Base-by-base conservation (phyloP, 2,329 filamentous ascomycete genomes). In the Calycina marina region DNA sequence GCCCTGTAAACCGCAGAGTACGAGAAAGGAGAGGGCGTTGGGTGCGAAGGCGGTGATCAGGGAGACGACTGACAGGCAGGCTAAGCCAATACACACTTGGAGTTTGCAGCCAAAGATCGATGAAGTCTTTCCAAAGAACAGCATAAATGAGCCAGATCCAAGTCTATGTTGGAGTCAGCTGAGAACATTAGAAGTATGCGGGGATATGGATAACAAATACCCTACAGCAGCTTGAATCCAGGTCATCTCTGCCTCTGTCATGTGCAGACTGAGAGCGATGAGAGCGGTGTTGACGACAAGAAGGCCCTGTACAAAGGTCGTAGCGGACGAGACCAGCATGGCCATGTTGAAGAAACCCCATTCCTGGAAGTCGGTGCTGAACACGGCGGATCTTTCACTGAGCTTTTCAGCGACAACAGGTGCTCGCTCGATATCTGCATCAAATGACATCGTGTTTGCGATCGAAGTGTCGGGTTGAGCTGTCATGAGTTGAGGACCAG, bases 171-270 rank as follows among this genome's bases (percentile, higher is more conserved):
- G 9, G n/a, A 17, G 22, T 44, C 27, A 41, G 31, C 25, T 13
- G n/a, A 20, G 5, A 13, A 12, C 15, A 1, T 4, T 14, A 30
- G 27, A 6, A n/a, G n/a, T n/a, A n/a, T n/a, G n/a, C n/a, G n/a
- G n/a, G n/a, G n/a, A 25, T 22, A 2, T 13, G 24, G 11, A 11
- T 9, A 10, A 13, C 9, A 24, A 6, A 54, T 55, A 67, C 56
- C 68, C 67, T 24, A 67, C 61, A n/a, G 72, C 64, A 5, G 72
- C 72, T 28, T 62, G 63, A 38, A 79, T 72, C 74, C 75, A 80
- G 1, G 73, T 75, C 14, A 80, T 67, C 45, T 81, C 63, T 1
- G 72, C 68, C 28, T 67, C 69, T 3, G 64, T 69, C 73, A 80
- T 79, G 28, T 59, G 47, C 33, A 79, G 50, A 37, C 74, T 67